Base-by-base conservation (phyloP, 2,329 filamentous ascomycete genomes). In the Harringtonia aguacate region DNA sequence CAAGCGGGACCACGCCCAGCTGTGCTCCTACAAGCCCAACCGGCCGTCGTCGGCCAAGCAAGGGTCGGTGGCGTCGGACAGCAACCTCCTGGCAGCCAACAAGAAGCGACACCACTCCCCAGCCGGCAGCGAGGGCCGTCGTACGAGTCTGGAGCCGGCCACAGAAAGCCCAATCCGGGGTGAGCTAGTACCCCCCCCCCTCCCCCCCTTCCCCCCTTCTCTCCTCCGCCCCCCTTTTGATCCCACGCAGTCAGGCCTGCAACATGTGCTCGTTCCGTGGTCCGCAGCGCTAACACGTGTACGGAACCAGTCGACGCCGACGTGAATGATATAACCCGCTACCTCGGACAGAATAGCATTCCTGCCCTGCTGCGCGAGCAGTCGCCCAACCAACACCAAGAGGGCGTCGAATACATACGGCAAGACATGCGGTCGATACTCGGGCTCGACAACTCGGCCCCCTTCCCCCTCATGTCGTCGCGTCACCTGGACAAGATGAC, bases 1-100 rank as follows among this genome's bases (percentile, higher is more conserved):
- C 55, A 81, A 80, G 63, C 65, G 78, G 44, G 77, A 81, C 47
- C 78, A 82, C 52, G 69, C 77, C 3, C 69, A 75, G 59, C 64
- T 82, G 41, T 82, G 78, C 56, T 81, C 76, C 24, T 81, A 81
- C 62, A 81, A 81, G 56, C 78, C 78, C 14, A 81, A 81, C 56
- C 64, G 70, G 20, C 62, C 66, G 8, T 57, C 61, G 45, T 53
- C 61, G 37, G 65, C 62, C 52, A 57, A 57, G 41, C 60, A 56
- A 18, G 56, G 58, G 14, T 55, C 55, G 13, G 53, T 53, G 40
- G 54, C 60, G 4, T 51, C 56, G 8, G 47, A 48, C 38, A 47
- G 48, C 27, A 48, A 37, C 15, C 50, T 48, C 45, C 24, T 15
- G 6, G 15, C 51, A 43, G 52, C 58, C 24, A 51, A 55, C 39